Evolutionary conservation across 176 grass and related monocot species (phyloP), one percentile per base, ranked within the genome.

Genomic region (Ensete ventricosum): DNA sequence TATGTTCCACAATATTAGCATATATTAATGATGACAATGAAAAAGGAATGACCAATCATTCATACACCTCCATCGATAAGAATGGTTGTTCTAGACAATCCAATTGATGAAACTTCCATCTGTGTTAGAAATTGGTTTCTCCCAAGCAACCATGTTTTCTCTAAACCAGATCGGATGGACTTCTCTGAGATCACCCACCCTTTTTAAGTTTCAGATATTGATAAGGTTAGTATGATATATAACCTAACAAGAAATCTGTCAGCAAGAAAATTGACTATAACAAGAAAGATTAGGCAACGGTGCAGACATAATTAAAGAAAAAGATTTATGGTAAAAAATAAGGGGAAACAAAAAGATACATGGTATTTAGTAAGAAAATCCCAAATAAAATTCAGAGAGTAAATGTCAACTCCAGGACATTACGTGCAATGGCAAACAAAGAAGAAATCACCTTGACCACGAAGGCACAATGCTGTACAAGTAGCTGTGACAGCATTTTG

Each of bases 81-180:
- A 78, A 98, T 55, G 0, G 77, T 82, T 54, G 69, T 14, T 51
- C 81, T 79, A 24, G 86, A 72, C 1, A 87, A 22, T 74, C 88
- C 94, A 83, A 93, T 54, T 63, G 23, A 14, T 0, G 75, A 89
- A 50, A 78, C 78, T 76, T 98, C 94, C 73, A 81, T 77, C 77
- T 67, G 66, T 16, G 80, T 87, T 53, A 93, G 81, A 79, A 93
- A 91, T 57, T 98, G 90, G 60, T 82, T 91, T 82, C 94, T 88
- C 27, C 90, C 94, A 8, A 63, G 79, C 80, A 98, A 67, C 2
- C 73, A 71, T 20, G 90, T 89, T 82, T 76, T 74, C 79, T 91
- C 85, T 74, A 93, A 73, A 68, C 94, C 90, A 50, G 80, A 72
- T 74, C 62, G 79, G 82, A 91, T 97, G 5, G 88, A 91, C 72